Evolutionary conservation across 805 yeast species (phyloP).

Genomic region (Saccharomycopsis synnaedendra): DNA sequence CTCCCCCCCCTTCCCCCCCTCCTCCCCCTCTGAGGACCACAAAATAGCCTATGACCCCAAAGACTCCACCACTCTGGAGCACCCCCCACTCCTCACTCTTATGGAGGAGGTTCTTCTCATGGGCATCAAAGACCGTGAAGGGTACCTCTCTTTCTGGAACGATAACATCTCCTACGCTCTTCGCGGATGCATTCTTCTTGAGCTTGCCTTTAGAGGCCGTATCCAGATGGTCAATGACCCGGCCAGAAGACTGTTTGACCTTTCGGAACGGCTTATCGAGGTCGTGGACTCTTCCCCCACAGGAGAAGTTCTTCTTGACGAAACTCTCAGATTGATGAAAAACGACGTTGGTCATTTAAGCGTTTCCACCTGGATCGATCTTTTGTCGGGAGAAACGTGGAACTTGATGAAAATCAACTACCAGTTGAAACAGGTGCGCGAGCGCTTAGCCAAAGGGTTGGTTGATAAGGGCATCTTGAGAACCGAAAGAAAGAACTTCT

Average conservation of each 20-base stretch:
- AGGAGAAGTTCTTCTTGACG: constrained; percentile 92
- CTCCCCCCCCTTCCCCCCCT: constrained; percentile 17
- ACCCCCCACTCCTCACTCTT: constrained; percentile 66
- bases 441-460: constrained; percentile 88
- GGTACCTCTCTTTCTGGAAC: constrained; percentile 95
- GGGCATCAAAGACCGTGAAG: constrained; percentile 93
- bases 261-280: constrained; percentile 79
- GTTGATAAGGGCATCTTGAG: constrained; percentile 95
- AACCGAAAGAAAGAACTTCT: constrained; percentile 90
- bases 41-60: constrained; percentile 76
- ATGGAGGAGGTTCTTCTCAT: constrained; percentile 94
- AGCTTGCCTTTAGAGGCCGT: constrained; percentile 83
- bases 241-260: constrained; percentile 77
- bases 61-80: constrained; percentile 26
- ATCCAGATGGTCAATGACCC: constrained; percentile 88
- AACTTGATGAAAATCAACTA: constrained; percentile 86
- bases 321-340: constrained; percentile 83
- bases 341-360: constrained; percentile 66
- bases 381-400: constrained; percentile 95
- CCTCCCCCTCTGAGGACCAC: constrained; percentile 24
- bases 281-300: constrained; percentile 79
- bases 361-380: constrained; percentile 87
- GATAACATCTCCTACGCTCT: constrained; percentile 94
- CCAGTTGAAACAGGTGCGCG: constrained; percentile 95
- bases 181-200: constrained; percentile 87